A percentile compares a stretch with the other conserved stretches of the same genome.
Evolutionary conservation across 2,329 filamentous ascomycete genomes (phyloP).

Genomic region (Xylaria sp.): DNA sequence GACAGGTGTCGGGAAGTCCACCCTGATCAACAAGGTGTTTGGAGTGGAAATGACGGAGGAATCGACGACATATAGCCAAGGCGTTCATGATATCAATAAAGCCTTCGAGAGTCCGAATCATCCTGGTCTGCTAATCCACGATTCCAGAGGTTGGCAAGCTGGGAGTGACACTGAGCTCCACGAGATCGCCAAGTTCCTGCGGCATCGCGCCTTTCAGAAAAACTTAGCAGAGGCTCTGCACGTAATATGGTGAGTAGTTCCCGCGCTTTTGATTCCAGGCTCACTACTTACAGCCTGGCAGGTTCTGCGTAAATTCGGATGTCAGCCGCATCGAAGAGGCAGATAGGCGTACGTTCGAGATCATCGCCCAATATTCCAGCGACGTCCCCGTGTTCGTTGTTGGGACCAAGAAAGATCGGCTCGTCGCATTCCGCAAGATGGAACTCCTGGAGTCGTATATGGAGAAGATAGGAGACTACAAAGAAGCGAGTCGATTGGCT

Average conservation of each 20-base stretch:
- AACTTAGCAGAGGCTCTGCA: conserved; percentile 31
- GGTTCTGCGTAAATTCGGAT: conserved; percentile 32
- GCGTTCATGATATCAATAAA: conserved; percentile 29
- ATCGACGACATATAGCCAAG: conserved; percentile 28
- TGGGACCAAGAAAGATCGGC: conserved; percentile 32
- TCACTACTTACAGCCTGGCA: conserved; percentile 1
- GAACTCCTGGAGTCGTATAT: conserved; percentile 26
- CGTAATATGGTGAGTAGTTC: conserved; percentile 25
- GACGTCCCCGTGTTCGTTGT: conserved; percentile 27
- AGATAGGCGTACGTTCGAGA: conserved; percentile 29
- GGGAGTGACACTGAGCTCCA: conserved; percentile 28
- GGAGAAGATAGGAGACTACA: conserved; percentile 26
- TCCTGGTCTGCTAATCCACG: conserved; percentile 29
- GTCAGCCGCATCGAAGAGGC: conserved; percentile 35
- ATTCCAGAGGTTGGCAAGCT: conserved; percentile 31
- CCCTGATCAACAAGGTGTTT: conserved; percentile 32
- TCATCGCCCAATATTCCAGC: conserved; percentile 28
- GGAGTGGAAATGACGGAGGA: conserved; percentile 33
- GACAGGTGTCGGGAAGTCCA: conserved; percentile 30
- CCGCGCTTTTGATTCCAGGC: neutral
- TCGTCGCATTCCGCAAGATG: conserved; percentile 27
- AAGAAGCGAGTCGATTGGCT: conserved; percentile 29
- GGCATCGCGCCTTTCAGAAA: conserved; percentile 30
- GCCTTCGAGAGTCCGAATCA: conserved; percentile 26
- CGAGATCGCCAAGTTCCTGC: conserved; percentile 29